Conservation (phyloP, 1,139 yeast genomes). For the Candida tetrigidarum region DNA sequence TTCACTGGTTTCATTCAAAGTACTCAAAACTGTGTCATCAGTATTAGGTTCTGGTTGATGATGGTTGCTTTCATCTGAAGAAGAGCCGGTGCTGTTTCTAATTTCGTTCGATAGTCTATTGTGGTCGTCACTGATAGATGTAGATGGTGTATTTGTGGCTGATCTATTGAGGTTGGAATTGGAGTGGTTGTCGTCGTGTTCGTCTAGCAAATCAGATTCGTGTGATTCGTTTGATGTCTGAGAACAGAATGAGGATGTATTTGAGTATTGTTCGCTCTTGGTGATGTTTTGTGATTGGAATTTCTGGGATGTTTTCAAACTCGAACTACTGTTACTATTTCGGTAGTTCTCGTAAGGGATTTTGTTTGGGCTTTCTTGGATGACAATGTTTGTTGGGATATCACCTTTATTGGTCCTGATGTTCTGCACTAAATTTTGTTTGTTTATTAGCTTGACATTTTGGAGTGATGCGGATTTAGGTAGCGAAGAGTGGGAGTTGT, state of each 20-base stretch:
- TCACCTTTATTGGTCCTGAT: slow-evolving; percentile 33
- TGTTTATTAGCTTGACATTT: slow-evolving; percentile 25
- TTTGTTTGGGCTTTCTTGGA: slow-evolving; percentile 22
- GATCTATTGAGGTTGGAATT: slow-evolving; percentile 11
- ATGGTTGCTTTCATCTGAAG: slow-evolving; percentile 9
- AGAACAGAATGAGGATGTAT: slow-evolving; percentile 16
- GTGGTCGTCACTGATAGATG: slow-evolving; percentile 17
- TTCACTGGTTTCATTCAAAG: slow-evolving; percentile 15
- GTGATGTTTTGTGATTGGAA: slow-evolving; percentile 17
- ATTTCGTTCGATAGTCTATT: slow-evolving; percentile 7
- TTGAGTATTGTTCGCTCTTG: slow-evolving; percentile 12
- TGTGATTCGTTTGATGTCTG: slow-evolving; percentile 13
- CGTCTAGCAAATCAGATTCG: slow-evolving; percentile 7
- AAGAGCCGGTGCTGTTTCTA: slow-evolving; percentile 12
- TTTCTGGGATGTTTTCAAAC: slow-evolving; percentile 12
- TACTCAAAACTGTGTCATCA: slow-evolving; percentile 14
- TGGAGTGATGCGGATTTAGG: slow-evolving; percentile 25
- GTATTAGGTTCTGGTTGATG: slow-evolving; percentile 6
- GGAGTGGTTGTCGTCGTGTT: slow-evolving; percentile 9
- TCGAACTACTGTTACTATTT: slow-evolving; percentile 14
- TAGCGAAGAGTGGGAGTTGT: slow-evolving; percentile 12
- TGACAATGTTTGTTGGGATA: slow-evolving; percentile 34
- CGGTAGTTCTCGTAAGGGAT: slow-evolving; percentile 12
- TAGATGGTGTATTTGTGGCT: slow-evolving; percentile 17
- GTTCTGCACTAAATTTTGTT: slow-evolving; percentile 29